These are phyloP conservation scores for Mortierella polycephala DNA, from an alignment of 371 early-diverging fungal genomes.

Conservation along the genomic window DNA sequence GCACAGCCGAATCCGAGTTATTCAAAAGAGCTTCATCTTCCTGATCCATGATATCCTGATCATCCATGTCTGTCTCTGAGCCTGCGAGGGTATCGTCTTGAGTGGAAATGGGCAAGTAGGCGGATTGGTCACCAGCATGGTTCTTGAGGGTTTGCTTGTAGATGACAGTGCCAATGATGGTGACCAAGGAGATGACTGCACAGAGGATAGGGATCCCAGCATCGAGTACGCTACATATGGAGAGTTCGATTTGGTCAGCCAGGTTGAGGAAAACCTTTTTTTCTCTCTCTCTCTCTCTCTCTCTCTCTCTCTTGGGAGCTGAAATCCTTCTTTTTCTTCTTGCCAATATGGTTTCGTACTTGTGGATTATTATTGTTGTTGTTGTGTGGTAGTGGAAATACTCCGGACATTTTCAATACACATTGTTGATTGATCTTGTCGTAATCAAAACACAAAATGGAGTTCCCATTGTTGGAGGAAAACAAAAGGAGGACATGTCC, in stretches of 20 bases:
- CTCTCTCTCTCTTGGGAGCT: no score
- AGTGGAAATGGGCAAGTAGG: slow-evolving; percentile 35
- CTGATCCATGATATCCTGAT: slow-evolving; percentile 28
- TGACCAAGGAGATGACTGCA: slow-evolving; percentile 22
- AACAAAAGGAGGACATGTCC: background rate
- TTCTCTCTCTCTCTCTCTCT: background rate
- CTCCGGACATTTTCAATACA: no score
- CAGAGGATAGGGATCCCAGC: slow-evolving; percentile 37
- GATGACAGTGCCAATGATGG: slow-evolving; percentile 21
- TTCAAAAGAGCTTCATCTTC: slow-evolving; percentile 8
- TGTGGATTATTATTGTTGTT: background rate
- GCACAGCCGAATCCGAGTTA: slow-evolving; percentile 5
- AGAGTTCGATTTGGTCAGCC: no score
- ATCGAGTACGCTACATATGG: slow-evolving; percentile 35
- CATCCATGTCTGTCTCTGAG: slow-evolving; percentile 32
- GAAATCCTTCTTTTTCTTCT: background rate
- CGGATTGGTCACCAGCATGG: slow-evolving; percentile 33
- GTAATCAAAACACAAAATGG: background rate
- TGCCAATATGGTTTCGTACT: background rate
- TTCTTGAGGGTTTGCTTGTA: slow-evolving; percentile 31
- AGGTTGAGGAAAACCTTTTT: slow-evolving; percentile 2
- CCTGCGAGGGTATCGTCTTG: slow-evolving; percentile 30
- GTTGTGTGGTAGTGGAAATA: no score
- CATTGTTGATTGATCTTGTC: no score
- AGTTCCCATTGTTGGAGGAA: background rate